These are phyloP conservation scores for Calocybe indica DNA, from an alignment of 768 basidiomycete genomes.

Conservation along the genomic window DNA sequence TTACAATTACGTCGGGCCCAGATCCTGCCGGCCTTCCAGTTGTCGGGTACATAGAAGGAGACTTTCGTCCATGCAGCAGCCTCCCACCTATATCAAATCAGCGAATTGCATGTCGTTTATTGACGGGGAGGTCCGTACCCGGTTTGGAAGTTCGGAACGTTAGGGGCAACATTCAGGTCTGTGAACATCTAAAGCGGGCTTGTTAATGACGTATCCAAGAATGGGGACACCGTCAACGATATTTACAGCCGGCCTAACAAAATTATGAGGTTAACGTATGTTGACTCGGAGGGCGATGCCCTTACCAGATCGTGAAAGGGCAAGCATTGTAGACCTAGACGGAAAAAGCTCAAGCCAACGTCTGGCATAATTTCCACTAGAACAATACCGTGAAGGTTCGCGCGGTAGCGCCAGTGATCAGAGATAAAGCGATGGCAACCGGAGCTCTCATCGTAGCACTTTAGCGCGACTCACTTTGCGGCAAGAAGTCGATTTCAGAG, in stretches of 20 bases:
- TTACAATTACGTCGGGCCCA: slow-evolving; percentile 56
- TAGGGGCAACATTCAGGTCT: slow-evolving; percentile 42
- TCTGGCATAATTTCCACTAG: neutral
- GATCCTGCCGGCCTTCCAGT: slow-evolving; percentile 62
- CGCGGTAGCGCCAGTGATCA: slow-evolving; percentile 30
- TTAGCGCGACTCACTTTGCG: slow-evolving; percentile 17
- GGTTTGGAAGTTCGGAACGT: slow-evolving; percentile 34
- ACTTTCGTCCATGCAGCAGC: slow-evolving; percentile 30
- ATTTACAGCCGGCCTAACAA: slow-evolving; percentile 31
- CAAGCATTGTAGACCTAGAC: slow-evolving; percentile 50
- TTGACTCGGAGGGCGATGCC: neutral
- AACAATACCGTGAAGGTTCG: slow-evolving; percentile 49
- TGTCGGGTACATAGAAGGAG: slow-evolving; percentile 49
- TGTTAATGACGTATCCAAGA: neutral
- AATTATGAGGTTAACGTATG: neutral
- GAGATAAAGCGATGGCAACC: slow-evolving; percentile 18
- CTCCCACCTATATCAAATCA: slow-evolving; percentile 28
- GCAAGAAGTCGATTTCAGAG: neutral
- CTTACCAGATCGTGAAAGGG: slow-evolving; percentile 64
- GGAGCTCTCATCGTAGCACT: slow-evolving; percentile 13
- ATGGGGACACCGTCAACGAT: neutral
- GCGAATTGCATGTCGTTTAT: neutral
- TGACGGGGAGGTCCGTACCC: slow-evolving; percentile 30
- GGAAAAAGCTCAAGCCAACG: neutral
- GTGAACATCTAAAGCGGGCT: slow-evolving; percentile 45